Percentiles rank a stretch among this genome's conserved stretches.
phyloP scores from a whole-genome alignment of 257 asterid genomes.

The Plectranthus barbatus region DNA sequence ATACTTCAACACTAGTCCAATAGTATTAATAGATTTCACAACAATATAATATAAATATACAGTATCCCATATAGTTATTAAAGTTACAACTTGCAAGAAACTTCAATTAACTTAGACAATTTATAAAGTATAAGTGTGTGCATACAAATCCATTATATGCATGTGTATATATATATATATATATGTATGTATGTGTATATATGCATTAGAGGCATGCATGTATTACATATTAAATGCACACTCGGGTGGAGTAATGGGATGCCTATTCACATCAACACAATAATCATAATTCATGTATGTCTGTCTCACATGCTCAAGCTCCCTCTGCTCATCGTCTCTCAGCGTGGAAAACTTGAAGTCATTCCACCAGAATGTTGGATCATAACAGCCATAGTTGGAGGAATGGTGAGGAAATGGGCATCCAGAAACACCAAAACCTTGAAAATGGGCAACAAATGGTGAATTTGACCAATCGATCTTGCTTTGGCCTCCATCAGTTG shows the following conservation, averaged over 20 bases:
- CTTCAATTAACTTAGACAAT: too few species aligned
- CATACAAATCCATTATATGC: too few species aligned
- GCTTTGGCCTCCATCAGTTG: constrained; percentile 53
- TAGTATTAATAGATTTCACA: too few species aligned
- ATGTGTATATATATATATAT: too few species aligned
- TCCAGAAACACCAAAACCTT: constrained; percentile 31
- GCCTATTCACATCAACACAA: constrained; percentile 37
- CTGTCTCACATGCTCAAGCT: constrained; percentile 10
- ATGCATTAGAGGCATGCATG: too few species aligned
- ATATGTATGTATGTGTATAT: too few species aligned
- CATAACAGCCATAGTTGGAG: constrained; percentile 17
- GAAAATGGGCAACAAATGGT: constrained; percentile 51
- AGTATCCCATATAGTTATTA: too few species aligned
- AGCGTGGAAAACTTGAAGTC: constrained; percentile 19
- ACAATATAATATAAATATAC: too few species aligned
- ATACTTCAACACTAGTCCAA: too few species aligned
- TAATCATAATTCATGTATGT: constrained; percentile 49
- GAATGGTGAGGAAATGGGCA: constrained; percentile 8
- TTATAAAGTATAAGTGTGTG: too few species aligned
- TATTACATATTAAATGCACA: too few species aligned
- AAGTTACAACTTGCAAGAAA: too few species aligned
- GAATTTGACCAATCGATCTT: constrained; percentile 47
- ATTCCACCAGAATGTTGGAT: constrained; percentile 38
- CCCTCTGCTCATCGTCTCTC: constrained; percentile 3
- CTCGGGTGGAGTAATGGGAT: constrained; percentile 5